These are phyloP conservation scores for Aspergillus glaucus DNA, from an alignment of 2,329 filamentous ascomycete species.

Conservation along the genomic window DNA sequence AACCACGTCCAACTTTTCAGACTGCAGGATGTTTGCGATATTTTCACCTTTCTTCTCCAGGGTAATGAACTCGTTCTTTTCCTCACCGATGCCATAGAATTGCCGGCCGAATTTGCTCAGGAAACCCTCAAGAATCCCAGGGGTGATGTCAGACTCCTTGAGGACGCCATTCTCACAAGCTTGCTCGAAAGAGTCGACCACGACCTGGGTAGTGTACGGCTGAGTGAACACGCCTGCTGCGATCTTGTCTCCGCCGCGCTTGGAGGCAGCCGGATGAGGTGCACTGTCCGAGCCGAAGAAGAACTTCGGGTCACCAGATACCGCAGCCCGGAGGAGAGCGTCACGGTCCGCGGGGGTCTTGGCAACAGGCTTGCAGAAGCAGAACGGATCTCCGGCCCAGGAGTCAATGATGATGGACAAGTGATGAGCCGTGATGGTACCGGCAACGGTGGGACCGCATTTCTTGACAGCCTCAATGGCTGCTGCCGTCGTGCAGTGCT, in stretches of 20 bases:
- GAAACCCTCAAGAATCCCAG: constrained; percentile 52
- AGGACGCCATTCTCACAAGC: constrained; percentile 50
- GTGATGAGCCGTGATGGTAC: constrained; percentile 74
- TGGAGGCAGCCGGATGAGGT: constrained; percentile 55
- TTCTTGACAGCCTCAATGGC: constrained; percentile 70
- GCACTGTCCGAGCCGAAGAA: constrained; percentile 68
- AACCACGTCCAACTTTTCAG: constrained; percentile 56
- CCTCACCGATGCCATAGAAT: constrained; percentile 52
- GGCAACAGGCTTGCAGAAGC: constrained; percentile 71
- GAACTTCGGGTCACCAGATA: constrained; percentile 52
- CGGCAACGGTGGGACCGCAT: constrained; percentile 69
- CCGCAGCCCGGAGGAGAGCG: constrained; percentile 60
- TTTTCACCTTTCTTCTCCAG: constrained; percentile 51
- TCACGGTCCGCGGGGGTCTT: constrained; percentile 67
- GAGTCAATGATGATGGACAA: constrained; percentile 74
- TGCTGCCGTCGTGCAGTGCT: constrained; percentile 83
- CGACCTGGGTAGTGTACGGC: constrained; percentile 52
- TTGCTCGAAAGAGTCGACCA: constrained; percentile 53
- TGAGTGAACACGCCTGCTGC: constrained; percentile 60
- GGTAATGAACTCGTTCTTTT: constrained; percentile 47
- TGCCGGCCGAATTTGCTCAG: constrained; percentile 50
- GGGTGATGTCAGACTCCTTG: constrained; percentile 48
- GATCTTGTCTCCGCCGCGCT: constrained; percentile 46
- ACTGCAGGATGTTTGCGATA: constrained; percentile 51
- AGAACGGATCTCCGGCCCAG: constrained; percentile 65